Evolutionary conservation across 2,329 filamentous ascomycete species (phyloP), one percentile per base, ranked within the genome.

Genomic region (Apiospora kogelbergensis): DNA sequence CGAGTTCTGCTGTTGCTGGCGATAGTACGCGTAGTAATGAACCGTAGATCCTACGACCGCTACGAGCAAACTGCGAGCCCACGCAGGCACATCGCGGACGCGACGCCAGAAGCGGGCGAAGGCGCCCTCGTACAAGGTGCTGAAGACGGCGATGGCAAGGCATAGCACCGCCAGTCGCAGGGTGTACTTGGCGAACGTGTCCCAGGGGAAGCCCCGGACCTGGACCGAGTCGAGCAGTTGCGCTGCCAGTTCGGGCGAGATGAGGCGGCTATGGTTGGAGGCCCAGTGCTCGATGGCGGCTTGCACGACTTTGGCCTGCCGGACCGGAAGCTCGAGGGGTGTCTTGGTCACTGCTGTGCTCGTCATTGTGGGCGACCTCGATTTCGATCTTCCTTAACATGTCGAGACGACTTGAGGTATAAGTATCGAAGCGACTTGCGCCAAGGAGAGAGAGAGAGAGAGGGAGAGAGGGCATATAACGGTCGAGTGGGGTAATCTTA

Each of bases 161-260:
- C 68, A 70, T 30, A 72, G 30, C 46, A 71, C 22, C 9, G 69
- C 68, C 6, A 73, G 64, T 42, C 69, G 65, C 22, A 70, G 71
- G n/a, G 71, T 57, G 30, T 71, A 72, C 60, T 72, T 72, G n/a
- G 72, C 64, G 24, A 70, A 70, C 33, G 45, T 63, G 9, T 69
- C 67, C 70, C 72, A 73, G 20, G 70, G n/a, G 40, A 71, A 72
- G 1, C 24, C 33, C 11, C 69, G 30, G 5, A 72, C 44, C 63
- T 68, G 65, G 42, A 73, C 42, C 22, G 69, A 70, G 3, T 26
- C 57, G 15, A 70, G 68, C 17, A 72, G 67, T 41, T 68, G 60
- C n/a, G 53, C 24, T 40, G 65, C 42, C 46, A 72, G 60, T 13
- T 63, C 26, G 26, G 68, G 15, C 11, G 53, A 44, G 53, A 72